Evolutionary conservation across 2,329 filamentous ascomycete species (phyloP), one percentile per base, ranked within the genome.

Genomic region (Magnaporthiopsis rhizophila): DNA sequence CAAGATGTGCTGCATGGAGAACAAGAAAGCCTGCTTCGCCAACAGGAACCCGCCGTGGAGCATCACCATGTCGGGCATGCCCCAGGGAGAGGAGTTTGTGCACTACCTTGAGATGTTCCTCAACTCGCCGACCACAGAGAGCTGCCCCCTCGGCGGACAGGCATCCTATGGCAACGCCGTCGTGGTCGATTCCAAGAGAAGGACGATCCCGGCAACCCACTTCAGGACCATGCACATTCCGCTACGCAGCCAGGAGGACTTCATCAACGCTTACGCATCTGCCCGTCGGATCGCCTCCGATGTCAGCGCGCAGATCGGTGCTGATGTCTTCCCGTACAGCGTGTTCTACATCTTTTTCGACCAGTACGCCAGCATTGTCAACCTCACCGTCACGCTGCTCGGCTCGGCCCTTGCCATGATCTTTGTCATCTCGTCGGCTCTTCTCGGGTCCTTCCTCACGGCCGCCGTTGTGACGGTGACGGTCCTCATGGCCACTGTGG

Each of bases 341-440:
- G 89, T 97, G 66, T 97, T 97, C 75, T 99, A 99, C 79, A 93
- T 99, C 74, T 99, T 98, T 84, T 99, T 99, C 74, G 95, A 99
- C 74, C 95, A 98, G 74, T 99, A 99, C 73, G 84, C 91, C 7
- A 86, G 85, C 65, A 98, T 99, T 66, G 86, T 96, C 26, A 82
- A 84, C 13, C 82, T 98, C 4, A 93, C 94, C 0, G 89, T 84
- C 0, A 86, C 89, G 0, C 85, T 99, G 1, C 84, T 99, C 36
- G 89, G 89, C 57, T 89, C 91, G 3, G 94, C 92, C 0, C 81
- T 98, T 18, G 91, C 84, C 32, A 90, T 97, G 68, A 96, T 98
- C 66, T 89, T 97, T 65, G 73, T 90, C 66, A 84, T 99, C 59
- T 89, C 91, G 0, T 87, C 89, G 0, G 70, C 92, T 18, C 86